These are phyloP conservation scores for Anthostomella pinea DNA, from an alignment of 2,329 filamentous ascomycete genomes.

Conservation along the genomic window DNA sequence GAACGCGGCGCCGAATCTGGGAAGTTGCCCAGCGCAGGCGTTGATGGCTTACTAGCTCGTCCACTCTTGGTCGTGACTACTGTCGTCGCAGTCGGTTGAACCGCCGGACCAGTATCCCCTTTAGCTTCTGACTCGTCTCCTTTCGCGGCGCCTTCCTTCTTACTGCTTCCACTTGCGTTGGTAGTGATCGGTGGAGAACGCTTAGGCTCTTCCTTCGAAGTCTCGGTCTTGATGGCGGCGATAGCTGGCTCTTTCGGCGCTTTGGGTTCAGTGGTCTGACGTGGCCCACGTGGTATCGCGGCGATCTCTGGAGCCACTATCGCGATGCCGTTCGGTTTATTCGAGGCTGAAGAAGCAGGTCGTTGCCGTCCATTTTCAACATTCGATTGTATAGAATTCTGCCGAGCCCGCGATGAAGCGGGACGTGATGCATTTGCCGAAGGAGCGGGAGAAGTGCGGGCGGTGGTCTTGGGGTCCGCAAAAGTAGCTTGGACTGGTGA, in stretches of 20 bases:
- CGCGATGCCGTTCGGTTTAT: slow-evolving; percentile 55
- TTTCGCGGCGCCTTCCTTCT: slow-evolving; percentile 42
- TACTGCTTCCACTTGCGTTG: slow-evolving; percentile 32
- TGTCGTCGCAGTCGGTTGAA: slow-evolving; percentile 34
- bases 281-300: slow-evolving; percentile 29
- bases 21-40: slow-evolving; percentile 58
- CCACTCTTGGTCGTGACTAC: slow-evolving; percentile 61
- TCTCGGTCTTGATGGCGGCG: slow-evolving; percentile 36
- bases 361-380: slow-evolving; percentile 53
- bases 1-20: slow-evolving; percentile 52
- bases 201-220: slow-evolving; percentile 32
- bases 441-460: slow-evolving; percentile 57
- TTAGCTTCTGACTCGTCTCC: slow-evolving; percentile 47
- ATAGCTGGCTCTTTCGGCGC: slow-evolving; percentile 47
- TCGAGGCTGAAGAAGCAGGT: slow-evolving; percentile 59
- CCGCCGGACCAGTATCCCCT: slow-evolving; percentile 38
- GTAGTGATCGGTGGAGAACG: slow-evolving; percentile 24
- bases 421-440: slow-evolving; percentile 55
- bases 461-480: slow-evolving; percentile 54
- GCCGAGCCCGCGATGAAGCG: slow-evolving; percentile 67
- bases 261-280: slow-evolving; percentile 46
- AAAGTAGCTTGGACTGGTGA: slow-evolving; percentile 72
- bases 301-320: slow-evolving; percentile 37
- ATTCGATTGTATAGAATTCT: slow-evolving; percentile 66
- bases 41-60: slow-evolving; percentile 64